phyloP scores from a whole-genome alignment of 108 stramenopile species.

The Nitzschia palea region DNA sequence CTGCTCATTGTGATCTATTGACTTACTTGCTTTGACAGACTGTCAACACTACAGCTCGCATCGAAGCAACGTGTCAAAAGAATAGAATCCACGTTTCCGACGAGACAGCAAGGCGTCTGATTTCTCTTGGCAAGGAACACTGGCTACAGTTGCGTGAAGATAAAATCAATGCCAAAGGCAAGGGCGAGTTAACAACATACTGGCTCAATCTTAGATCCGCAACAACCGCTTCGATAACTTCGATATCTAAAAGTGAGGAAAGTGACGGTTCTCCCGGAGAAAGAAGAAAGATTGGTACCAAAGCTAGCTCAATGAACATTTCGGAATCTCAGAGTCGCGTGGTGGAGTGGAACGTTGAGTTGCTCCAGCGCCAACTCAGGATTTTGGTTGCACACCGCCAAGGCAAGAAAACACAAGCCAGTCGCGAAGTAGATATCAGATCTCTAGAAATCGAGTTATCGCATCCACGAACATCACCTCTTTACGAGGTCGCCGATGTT shows the following conservation, averaged over 20 bases:
- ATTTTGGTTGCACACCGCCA: not conserved
- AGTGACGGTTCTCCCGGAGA: not conserved
- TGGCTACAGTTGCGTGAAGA: slow-evolving; percentile 25
- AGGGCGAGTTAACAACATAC: slow-evolving; percentile 36
- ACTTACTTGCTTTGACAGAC: not conserved
- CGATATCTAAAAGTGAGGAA: not conserved
- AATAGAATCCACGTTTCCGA: slow-evolving; percentile 17
- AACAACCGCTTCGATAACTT: not conserved
- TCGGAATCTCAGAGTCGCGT: not conserved
- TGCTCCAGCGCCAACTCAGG: not conserved
- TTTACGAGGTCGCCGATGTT: slow-evolving; percentile 23
- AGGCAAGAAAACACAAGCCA: not conserved
- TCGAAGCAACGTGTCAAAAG: slow-evolving; percentile 1
- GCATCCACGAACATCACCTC: too few species aligned
- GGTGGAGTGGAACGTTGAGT: slow-evolving; percentile 19
- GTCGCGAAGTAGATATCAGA: too few species aligned
- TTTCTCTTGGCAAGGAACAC: slow-evolving; percentile 10
- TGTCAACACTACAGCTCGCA: not conserved
- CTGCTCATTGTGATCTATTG: not conserved
- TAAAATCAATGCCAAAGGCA: slow-evolving; percentile 24
- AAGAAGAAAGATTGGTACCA: too few species aligned
- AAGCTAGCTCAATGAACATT: too few species aligned
- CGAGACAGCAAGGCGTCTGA: slow-evolving; percentile 22
- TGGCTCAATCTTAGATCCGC: slow-evolving; percentile 31
- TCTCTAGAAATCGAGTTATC: too few species aligned